Conservation (phyloP, 2,329 filamentous ascomycete genomes). For the Talaromyces sp. region DNA sequence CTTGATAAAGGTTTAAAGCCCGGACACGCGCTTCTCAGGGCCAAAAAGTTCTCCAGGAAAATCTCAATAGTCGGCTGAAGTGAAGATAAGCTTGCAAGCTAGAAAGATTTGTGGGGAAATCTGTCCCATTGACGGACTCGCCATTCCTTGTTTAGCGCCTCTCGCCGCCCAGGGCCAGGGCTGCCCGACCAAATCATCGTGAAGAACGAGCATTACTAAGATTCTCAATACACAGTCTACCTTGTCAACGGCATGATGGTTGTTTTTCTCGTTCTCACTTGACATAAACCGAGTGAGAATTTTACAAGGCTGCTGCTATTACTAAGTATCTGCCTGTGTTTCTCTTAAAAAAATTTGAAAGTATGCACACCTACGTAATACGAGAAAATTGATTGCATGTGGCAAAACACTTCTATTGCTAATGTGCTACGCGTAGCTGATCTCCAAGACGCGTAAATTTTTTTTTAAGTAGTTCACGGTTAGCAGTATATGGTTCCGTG, state of each 20-base stretch:
- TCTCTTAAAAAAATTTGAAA: too few relatives aligned
- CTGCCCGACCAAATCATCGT: neutral
- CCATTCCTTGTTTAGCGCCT: neutral
- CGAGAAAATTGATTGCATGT: too few relatives aligned
- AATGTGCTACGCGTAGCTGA: too few relatives aligned
- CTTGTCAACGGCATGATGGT: neutral
- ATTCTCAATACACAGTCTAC: too few relatives aligned
- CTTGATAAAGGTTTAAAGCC: neutral
- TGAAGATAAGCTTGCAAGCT: conserved; percentile 5
- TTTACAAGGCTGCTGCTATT: neutral
- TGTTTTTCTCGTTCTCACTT: neutral
- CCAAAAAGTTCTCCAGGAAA: neutral
- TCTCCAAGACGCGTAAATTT: too few relatives aligned
- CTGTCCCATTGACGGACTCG: neutral
- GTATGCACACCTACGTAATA: too few relatives aligned
- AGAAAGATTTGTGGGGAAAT: conserved; percentile 3
- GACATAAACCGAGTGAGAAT: neutral
- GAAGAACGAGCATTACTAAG: neutral
- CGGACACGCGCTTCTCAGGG: neutral
- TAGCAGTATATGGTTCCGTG: neutral
- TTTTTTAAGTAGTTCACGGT: too few relatives aligned
- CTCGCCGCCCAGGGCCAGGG: neutral
- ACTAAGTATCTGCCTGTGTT: too few relatives aligned
- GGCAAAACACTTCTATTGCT: neutral
- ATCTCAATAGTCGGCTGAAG: conserved; percentile 4